phyloP scores from a whole-genome alignment of 2,329 filamentous ascomycete genomes.

The Emergomyces orientalis region DNA sequence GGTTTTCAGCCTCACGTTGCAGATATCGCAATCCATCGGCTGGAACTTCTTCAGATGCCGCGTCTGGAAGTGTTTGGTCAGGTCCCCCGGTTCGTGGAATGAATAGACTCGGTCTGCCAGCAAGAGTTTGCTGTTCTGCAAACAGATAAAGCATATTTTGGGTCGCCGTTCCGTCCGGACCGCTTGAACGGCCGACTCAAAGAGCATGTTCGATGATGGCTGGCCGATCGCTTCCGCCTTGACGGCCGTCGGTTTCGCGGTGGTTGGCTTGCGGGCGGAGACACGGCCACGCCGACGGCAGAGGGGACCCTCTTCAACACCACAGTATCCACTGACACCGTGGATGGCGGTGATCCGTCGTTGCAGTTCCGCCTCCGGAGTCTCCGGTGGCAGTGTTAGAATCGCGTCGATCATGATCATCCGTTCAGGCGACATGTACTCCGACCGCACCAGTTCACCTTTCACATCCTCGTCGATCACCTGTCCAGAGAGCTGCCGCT shows the following conservation, averaged over 20 bases:
- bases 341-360: background rate
- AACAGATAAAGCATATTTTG: conserved; percentile 1
- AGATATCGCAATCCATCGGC: background rate
- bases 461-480: background rate
- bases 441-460: background rate
- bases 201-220: background rate
- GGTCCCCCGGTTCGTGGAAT: background rate
- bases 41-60: background rate
- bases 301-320: background rate
- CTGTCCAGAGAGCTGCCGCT: background rate
- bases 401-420: background rate
- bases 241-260: background rate
- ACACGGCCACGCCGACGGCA: background rate
- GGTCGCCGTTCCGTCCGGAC: background rate
- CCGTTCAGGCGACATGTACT: background rate
- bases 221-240: background rate
- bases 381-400: background rate
- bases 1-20: background rate
- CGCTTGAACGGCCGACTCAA: background rate
- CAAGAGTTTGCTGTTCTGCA: background rate
- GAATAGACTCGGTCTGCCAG: background rate
- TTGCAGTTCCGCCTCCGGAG: background rate
- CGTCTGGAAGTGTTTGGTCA: background rate
- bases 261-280: background rate
- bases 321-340: background rate